Percentiles rank a stretch among this genome's conserved stretches.
These are phyloP conservation scores for Fomitopsis betulina DNA, from an alignment of 1,284 basidiomycete species.

Conservation along the genomic window DNA sequence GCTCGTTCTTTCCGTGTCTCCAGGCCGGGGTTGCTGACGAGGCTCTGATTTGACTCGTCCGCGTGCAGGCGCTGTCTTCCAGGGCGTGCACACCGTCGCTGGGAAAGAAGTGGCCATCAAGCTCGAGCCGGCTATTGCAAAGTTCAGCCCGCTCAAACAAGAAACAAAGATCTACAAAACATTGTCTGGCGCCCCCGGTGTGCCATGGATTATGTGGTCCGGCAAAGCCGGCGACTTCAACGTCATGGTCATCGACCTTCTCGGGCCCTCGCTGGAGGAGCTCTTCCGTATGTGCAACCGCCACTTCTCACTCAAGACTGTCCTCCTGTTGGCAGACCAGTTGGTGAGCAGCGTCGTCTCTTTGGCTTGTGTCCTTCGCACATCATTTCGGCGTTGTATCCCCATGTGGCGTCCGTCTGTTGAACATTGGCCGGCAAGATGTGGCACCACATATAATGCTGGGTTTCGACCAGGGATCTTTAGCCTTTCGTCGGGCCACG, in stretches of 20 bases:
- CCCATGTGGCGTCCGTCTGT: background rate
- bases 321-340: conserved; percentile 88
- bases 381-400: background rate
- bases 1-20: background rate
- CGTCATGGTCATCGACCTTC: conserved; percentile 93
- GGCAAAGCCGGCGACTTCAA: conserved; percentile 95
- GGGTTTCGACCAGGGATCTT: no score
- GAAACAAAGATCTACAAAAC: conserved; percentile 92
- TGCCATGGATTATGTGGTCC: conserved; percentile 94
- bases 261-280: conserved; percentile 91
- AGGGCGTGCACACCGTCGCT: conserved; percentile 92
- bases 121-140: conserved; percentile 83
- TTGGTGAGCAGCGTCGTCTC: conserved; percentile 52
- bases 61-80: conserved; percentile 79
- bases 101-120: conserved; percentile 98
- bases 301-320: conserved; percentile 90
- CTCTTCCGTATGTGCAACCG: conserved; percentile 95
- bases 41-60: background rate
- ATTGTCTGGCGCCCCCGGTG: conserved; percentile 88
- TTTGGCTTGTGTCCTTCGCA: background rate
- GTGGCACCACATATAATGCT: no score
- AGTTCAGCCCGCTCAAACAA: conserved; percentile 84
- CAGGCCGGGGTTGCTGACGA: background rate
- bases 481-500: no score
- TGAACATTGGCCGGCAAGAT: no score